Conservation (phyloP, 1,284 basidiomycete genomes). For the Testicularia cyperi region DNA sequence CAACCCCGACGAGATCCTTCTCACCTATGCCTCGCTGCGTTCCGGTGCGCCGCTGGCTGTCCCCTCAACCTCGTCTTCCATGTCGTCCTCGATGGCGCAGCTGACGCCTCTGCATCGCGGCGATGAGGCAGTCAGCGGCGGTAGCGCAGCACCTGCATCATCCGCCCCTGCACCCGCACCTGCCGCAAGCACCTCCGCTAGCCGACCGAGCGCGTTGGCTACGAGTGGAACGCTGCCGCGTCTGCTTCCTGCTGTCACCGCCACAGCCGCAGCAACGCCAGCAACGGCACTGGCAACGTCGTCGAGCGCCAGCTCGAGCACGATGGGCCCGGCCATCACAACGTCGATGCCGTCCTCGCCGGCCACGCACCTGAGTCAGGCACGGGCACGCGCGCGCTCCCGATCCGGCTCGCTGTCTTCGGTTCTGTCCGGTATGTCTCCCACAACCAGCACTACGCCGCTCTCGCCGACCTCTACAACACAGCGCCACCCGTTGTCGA, state of each 20-base stretch:
- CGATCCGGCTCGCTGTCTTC: conserved; percentile 42
- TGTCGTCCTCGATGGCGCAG: no score
- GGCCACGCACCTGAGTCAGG: conserved; percentile 11
- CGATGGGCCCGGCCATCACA: conserved; percentile 6
- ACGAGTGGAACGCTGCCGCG: conserved; percentile 17
- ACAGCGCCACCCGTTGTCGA: conserved; percentile 15
- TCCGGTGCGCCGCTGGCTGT: conserved; percentile 32
- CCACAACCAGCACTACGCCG: conserved; percentile 8
- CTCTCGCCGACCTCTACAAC: conserved; percentile 17
- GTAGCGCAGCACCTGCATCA: conserved; percentile 22
- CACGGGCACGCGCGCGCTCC: conserved; percentile 16
- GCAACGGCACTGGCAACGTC: conserved; percentile 13
- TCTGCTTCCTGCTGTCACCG: conserved; percentile 25
- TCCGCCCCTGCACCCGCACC: no score
- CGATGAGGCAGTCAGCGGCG: conserved; percentile 3
- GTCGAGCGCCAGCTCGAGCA: conserved; percentile 20
- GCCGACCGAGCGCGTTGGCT: conserved; percentile 7
- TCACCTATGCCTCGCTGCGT: conserved; percentile 36
- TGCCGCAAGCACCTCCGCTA: background rate
- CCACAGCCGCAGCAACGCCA: conserved; percentile 26
- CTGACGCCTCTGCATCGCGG: background rate
- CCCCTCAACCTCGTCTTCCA: conserved; percentile 4
- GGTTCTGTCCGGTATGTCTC: conserved; percentile 16
- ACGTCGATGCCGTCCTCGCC: conserved; percentile 14
- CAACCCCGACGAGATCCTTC: conserved; percentile 37